Evolutionary conservation across 225 moss, liverwort and hornwort species (phyloP).

Genomic region (Bryum argenteum): DNA sequence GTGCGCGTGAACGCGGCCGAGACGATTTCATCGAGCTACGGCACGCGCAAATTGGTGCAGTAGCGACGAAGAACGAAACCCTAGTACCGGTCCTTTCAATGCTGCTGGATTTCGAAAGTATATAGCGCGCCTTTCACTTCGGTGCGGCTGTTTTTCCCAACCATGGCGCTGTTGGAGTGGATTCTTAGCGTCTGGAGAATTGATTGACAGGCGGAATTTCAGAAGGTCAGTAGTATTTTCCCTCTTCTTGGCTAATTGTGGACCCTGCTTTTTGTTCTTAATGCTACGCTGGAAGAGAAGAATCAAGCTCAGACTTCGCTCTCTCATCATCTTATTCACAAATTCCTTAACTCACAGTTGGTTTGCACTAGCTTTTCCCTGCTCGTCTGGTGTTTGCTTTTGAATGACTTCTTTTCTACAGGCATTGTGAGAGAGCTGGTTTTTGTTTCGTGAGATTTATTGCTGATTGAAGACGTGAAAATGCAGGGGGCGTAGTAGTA

Average conservation of each 20-base stretch:
- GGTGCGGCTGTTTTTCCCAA: neutral
- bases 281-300: neutral
- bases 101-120: slow-evolving; percentile 23
- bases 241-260: slow-evolving; percentile 19
- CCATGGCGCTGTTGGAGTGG: neutral
- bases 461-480: slow-evolving; percentile 14
- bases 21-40: slow-evolving; percentile 27
- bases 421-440: slow-evolving; percentile 25
- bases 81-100: slow-evolving; percentile 37
- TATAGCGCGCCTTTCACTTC: slow-evolving; percentile 12
- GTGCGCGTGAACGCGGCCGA: slow-evolving; percentile 17
- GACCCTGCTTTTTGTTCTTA: slow-evolving; percentile 7
- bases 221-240: slow-evolving; percentile 19
- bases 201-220: slow-evolving; percentile 26
- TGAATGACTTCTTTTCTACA: slow-evolving; percentile 17
- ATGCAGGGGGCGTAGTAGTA: slow-evolving; percentile 20
- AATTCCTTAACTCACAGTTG: slow-evolving; percentile 4
- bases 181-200: slow-evolving; percentile 10
- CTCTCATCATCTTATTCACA: neutral
- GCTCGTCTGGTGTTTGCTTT: slow-evolving; percentile 16
- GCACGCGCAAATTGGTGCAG: slow-evolving; percentile 33
- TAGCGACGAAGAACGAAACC: slow-evolving; percentile 44
- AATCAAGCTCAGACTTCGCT: slow-evolving; percentile 28
- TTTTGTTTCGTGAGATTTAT: slow-evolving; percentile 15
- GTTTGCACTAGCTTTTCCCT: neutral